Conservation (phyloP, 2,329 filamentous ascomycete species). For the Clarireedia hainanense region DNA sequence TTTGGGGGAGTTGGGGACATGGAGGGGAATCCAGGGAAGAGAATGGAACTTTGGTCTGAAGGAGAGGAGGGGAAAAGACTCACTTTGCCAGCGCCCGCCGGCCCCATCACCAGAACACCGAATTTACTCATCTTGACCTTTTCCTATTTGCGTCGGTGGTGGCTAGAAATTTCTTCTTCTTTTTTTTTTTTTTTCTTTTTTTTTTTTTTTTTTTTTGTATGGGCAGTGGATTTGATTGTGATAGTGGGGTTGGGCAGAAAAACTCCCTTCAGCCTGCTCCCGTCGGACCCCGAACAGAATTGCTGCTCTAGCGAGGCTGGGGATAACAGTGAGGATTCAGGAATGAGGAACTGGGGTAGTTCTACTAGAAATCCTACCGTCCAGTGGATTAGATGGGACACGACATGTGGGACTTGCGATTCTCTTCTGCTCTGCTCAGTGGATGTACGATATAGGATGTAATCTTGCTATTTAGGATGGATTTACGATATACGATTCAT, state of each 20-base stretch:
- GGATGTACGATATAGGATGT: background rate
- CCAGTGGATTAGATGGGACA: too few species aligned
- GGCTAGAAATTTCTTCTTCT: background rate
- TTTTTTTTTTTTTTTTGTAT: background rate
- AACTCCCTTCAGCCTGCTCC: background rate
- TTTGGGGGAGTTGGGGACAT: background rate
- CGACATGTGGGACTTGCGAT: too few species aligned
- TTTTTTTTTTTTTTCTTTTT: too few species aligned
- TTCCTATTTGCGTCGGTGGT: background rate
- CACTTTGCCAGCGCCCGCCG: slow-evolving; percentile 88
- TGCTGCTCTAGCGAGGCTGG: background rate
- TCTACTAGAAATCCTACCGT: too few species aligned
- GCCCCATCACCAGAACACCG: slow-evolving; percentile 91
- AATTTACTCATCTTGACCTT: slow-evolving; percentile 73
- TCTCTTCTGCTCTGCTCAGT: background rate
- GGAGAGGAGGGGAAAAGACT: background rate
- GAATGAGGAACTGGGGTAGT: too few species aligned
- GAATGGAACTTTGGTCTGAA: slow-evolving; percentile 20
- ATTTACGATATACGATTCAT: background rate
- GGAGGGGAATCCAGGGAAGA: background rate
- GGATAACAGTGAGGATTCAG: too few species aligned
- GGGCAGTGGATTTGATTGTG: background rate
- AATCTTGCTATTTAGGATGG: too few species aligned
- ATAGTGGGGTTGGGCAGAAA: background rate
- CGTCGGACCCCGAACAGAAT: background rate